phyloP scores from a whole-genome alignment of 176 grass and related monocot species.

The Cenchrus fungigraminus region DNA sequence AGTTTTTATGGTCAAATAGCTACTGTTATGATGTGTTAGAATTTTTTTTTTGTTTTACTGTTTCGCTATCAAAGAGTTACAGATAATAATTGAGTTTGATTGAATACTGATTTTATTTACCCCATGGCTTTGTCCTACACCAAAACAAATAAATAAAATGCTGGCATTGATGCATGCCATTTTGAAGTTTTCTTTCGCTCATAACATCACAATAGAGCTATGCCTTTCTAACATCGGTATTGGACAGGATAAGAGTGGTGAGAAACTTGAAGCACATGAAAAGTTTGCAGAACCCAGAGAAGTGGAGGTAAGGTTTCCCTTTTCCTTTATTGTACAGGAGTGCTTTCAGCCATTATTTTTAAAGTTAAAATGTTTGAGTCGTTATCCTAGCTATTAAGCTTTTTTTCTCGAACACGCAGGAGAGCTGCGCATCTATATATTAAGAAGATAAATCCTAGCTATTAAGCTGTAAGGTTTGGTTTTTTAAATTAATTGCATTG shows the following conservation, averaged over 20 bases:
- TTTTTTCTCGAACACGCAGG: too few species aligned
- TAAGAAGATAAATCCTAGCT: too few species aligned
- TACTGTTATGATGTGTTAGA: background rate
- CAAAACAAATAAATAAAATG: background rate
- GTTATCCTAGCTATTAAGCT: constrained; percentile 5
- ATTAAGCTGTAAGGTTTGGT: constrained; percentile 28
- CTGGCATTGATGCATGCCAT: background rate
- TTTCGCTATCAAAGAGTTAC: background rate
- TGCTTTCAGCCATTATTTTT: constrained; percentile 32
- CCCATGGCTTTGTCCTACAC: background rate
- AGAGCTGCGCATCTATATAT: too few species aligned
- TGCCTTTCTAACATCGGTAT: constrained; percentile 23
- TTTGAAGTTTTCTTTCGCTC: constrained; percentile 8
- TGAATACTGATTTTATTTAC: constrained; percentile 4
- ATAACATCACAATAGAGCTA: constrained; percentile 30
- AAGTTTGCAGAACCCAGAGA: constrained; percentile 84
- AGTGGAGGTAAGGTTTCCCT: constrained; percentile 67
- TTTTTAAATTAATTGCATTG: constrained; percentile 22
- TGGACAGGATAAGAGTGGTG: constrained; percentile 88
- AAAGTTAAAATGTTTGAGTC: background rate
- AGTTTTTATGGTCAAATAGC: constrained; percentile 16
- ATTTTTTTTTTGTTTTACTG: constrained; percentile 4
- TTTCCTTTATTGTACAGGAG: constrained; percentile 3
- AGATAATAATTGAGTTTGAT: background rate
- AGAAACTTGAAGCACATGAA: constrained; percentile 77